Percentiles rank a stretch among this genome's conserved stretches.
phyloP scores from a whole-genome alignment of 2,329 filamentous ascomycete species.

The Calonectria naviculata region DNA sequence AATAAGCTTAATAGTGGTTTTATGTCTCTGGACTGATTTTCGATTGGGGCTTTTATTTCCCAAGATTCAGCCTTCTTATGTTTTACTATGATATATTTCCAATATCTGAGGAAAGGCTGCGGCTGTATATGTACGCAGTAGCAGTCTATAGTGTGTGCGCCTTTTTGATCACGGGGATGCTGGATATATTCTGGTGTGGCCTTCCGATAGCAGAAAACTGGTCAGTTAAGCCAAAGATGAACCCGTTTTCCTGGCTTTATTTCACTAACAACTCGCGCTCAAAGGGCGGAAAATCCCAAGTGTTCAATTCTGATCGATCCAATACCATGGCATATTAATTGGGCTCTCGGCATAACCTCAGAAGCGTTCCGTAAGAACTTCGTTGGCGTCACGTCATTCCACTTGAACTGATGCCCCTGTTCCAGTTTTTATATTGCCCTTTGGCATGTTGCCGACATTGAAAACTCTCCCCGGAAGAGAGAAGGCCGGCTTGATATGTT shows the following conservation, averaged over 20 bases:
- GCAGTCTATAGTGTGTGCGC: background rate
- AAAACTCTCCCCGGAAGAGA: background rate
- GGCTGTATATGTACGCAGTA: background rate
- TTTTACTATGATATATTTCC: conserved; percentile 9
- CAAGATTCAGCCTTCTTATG: background rate
- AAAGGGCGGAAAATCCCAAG: background rate
- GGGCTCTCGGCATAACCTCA: background rate
- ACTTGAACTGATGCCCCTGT: background rate
- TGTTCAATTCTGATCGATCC: background rate
- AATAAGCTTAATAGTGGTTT: background rate
- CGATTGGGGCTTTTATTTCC: background rate
- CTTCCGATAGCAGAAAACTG: background rate
- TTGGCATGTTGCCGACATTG: background rate
- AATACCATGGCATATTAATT: background rate
- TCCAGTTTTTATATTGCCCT: background rate
- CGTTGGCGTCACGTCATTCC: background rate
- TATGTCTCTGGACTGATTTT: background rate
- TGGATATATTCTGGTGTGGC: conserved; percentile 5
- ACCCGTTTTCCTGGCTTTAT: fast-evolving
- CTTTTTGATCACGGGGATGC: background rate
- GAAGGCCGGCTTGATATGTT: background rate
- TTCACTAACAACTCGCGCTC: background rate
- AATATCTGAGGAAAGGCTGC: background rate
- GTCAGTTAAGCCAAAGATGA: background rate
- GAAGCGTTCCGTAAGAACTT: background rate